phyloP scores from a whole-genome alignment of 495 filamentous ascomycete species.

The Neurospora intermedia region DNA sequence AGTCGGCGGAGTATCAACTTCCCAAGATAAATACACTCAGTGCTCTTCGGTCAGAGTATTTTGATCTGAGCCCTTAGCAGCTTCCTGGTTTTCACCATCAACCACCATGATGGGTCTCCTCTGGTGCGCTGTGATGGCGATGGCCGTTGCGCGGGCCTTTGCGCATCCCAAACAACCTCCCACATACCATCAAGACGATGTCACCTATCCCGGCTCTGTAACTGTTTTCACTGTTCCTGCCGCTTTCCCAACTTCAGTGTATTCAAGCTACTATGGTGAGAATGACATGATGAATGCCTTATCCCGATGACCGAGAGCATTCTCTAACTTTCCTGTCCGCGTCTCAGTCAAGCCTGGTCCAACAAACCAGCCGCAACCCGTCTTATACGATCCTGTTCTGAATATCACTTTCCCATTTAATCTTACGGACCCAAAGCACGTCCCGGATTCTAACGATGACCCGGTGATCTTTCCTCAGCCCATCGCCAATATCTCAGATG shows the following conservation, averaged over 20 bases:
- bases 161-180: neutral
- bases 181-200: neutral
- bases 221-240: constrained; percentile 39
- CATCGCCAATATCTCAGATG: constrained; percentile 28
- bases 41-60: neutral
- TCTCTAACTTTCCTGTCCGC: neutral
- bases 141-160: neutral
- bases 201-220: constrained; percentile 7
- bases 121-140: neutral
- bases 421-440: constrained; percentile 42
- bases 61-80: neutral
- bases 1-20: neutral
- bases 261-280: constrained; percentile 37
- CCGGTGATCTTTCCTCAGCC: constrained; percentile 39
- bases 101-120: neutral
- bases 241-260: constrained; percentile 45
- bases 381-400: constrained; percentile 44
- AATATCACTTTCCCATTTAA: constrained; percentile 47
- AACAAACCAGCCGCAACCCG: constrained; percentile 48
- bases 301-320: neutral
- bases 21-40: neutral
- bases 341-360: constrained; percentile 32
- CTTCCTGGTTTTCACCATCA: neutral
- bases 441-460: constrained; percentile 39
- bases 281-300: neutral